phyloP scores from a whole-genome alignment of 495 filamentous ascomycete species.

The Aspergillus egyptiacus region DNA sequence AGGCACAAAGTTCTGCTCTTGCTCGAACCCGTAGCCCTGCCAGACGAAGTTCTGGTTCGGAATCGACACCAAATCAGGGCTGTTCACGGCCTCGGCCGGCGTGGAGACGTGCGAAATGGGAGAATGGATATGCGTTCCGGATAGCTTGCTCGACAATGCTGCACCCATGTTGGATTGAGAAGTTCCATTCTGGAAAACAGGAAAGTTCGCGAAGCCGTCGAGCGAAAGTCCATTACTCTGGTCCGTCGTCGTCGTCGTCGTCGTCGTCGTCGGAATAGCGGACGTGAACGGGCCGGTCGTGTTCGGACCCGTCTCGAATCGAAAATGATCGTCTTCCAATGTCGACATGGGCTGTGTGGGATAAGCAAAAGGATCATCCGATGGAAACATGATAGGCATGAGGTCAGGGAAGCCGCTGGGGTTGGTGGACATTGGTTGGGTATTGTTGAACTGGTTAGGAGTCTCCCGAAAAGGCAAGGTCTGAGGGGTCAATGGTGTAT shows the following conservation, averaged over 20 bases:
- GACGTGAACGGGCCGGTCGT: constrained; percentile 10
- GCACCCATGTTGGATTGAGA: constrained; percentile 20
- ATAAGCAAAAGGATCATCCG: constrained; percentile 84
- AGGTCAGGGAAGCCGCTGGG: constrained; percentile 58
- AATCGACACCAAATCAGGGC: constrained; percentile 43
- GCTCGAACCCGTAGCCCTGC: constrained; percentile 37
- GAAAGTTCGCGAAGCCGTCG: constrained; percentile 27
- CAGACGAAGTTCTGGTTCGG: constrained; percentile 43
- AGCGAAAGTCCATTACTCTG: too few species aligned
- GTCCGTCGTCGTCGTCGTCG: constrained; percentile 6
- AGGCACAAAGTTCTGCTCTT: constrained; percentile 22
- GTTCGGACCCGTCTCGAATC: constrained; percentile 21
- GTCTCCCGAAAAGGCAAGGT: constrained; percentile 14
- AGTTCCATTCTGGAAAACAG: constrained; percentile 22
- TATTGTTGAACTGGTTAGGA: constrained; percentile 20
- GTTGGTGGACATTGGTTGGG: constrained; percentile 29
- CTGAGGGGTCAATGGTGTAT: constrained; percentile 16
- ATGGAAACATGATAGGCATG: constrained; percentile 87
- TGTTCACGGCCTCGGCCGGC: constrained; percentile 32
- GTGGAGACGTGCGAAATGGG: constrained; percentile 33
- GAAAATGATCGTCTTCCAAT: constrained; percentile 49
- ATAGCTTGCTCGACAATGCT: constrained; percentile 26
- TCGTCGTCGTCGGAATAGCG: constrained; percentile 15
- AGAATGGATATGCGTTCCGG: constrained; percentile 30
- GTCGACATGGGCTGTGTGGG: constrained; percentile 74